Percentiles rank a stretch among this genome's conserved stretches.
Conservation (phyloP, 2,329 filamentous ascomycete species). For the Uncinocarpus reesii region DNA sequence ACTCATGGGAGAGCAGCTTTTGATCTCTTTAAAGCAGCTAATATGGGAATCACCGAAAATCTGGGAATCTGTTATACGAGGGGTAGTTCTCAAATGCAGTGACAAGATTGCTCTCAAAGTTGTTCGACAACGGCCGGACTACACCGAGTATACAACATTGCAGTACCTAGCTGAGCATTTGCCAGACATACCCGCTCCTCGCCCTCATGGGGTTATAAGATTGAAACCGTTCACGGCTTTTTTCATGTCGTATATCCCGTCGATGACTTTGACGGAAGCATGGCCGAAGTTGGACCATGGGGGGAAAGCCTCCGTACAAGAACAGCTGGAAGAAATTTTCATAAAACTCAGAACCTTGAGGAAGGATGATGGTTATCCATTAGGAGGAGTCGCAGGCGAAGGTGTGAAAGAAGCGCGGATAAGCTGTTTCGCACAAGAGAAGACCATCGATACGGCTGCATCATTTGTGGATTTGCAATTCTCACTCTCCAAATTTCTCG, state of each 20-base stretch:
- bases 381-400: slow-evolving; percentile 22
- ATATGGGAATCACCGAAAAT: slow-evolving; percentile 21
- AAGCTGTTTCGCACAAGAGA: slow-evolving; percentile 16
- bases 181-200: slow-evolving; percentile 23
- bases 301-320: slow-evolving; percentile 15
- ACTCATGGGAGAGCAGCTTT: slow-evolving; percentile 12
- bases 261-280: slow-evolving; percentile 18
- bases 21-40: slow-evolving; percentile 17
- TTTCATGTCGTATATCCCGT: slow-evolving; percentile 24
- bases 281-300: slow-evolving; percentile 20
- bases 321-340: slow-evolving; percentile 12
- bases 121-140: slow-evolving; percentile 13
- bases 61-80: slow-evolving; percentile 20
- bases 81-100: slow-evolving; percentile 20
- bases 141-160: slow-evolving; percentile 23
- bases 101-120: slow-evolving; percentile 20
- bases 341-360: background rate
- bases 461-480: slow-evolving; percentile 20
- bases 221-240: slow-evolving; percentile 20
- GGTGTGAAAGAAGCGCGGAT: slow-evolving; percentile 20
- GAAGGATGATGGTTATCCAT: background rate
- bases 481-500: slow-evolving; percentile 17
- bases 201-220: slow-evolving; percentile 22
- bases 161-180: slow-evolving; percentile 20
- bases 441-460: slow-evolving; percentile 16